Percentiles rank a stretch among this genome's conserved stretches.
These are phyloP conservation scores for Fistulinella prunicolor DNA, from an alignment of 768 basidiomycete species.

Conservation along the genomic window DNA sequence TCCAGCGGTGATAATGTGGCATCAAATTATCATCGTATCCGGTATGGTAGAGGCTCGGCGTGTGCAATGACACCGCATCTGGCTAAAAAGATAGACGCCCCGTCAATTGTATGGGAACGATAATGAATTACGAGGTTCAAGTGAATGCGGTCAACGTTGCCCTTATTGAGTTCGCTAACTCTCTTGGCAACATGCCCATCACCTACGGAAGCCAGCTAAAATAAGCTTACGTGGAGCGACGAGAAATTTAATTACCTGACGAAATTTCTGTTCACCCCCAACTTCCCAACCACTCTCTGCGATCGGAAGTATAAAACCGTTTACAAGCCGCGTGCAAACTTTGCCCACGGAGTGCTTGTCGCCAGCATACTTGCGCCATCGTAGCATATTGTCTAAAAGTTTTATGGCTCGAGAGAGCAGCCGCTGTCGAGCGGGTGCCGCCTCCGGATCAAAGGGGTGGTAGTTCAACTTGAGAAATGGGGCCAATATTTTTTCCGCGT, in stretches of 20 bases:
- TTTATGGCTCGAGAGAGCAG: constrained; percentile 68
- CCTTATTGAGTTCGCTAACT: constrained; percentile 24
- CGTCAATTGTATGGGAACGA: no score
- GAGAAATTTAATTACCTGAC: constrained; percentile 44
- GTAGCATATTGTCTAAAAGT: constrained; percentile 66
- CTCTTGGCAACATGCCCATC: constrained; percentile 20
- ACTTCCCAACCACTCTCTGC: constrained; percentile 84
- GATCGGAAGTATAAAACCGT: constrained; percentile 57
- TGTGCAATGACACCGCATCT: neutral
- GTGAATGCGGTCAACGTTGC: constrained; percentile 10
- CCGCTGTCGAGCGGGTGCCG: constrained; percentile 67
- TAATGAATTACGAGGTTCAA: constrained; percentile 12
- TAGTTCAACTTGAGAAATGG: constrained; percentile 45
- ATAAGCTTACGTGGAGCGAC: constrained; percentile 5
- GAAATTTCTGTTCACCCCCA: constrained; percentile 66
- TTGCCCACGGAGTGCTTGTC: constrained; percentile 55
- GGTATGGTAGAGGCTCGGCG: constrained; percentile 23
- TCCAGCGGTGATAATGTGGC: constrained; percentile 41
- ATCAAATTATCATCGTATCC: constrained; percentile 38
- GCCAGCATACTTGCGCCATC: constrained; percentile 73
- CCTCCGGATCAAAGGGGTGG: constrained; percentile 70
- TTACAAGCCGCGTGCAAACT: constrained; percentile 55
- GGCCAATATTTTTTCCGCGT: constrained; percentile 47
- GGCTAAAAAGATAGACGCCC: constrained; percentile 6
- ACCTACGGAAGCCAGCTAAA: constrained; percentile 23